Evolutionary conservation across 1,284 basidiomycete genomes (phyloP), one percentile per base, ranked within the genome.

Genomic region (Anthracocystis setariae): DNA sequence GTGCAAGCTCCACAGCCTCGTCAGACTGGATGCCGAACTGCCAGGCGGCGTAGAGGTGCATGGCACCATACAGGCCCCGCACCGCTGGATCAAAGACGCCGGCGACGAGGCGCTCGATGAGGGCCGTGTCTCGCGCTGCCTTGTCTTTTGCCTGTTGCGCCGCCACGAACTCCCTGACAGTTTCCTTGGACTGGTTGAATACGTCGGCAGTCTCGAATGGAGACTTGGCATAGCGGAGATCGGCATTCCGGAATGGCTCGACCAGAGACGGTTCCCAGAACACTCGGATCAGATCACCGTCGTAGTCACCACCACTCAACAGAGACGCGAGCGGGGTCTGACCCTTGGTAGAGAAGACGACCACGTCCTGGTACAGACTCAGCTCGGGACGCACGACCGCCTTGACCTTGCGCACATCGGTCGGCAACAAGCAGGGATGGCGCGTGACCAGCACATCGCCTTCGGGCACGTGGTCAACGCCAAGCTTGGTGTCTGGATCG

Each of bases 281-380:
- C 12, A 78, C 54, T 2, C 75, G 50, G n/a, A 79, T 64, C 35
- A 61, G 55, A 52, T 80, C 80, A 27, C 78, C 78, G 39, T 78
- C 78, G 66, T 79, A 76, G 46, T 81, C 79, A 2, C 79, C 80
- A 3, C 80, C 78, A 2, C 73, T 75, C 0, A 82, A 54, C 17
- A 80, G 45, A 4, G 73, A 73, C 27, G 76, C 74, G 3, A 77
- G 56, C 5, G 77, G 56, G 1, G 57, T 44, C 15, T 59, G 42
- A 15, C 81, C 81, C 37, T 67, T 72, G 23, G 48, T 48, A 13
- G 77, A 74, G 35, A 81, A 78, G 29, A 82, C 60, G n/a, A 81
- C 65, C 1, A 80, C 75, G 27, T 82, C 77, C 24, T 55, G 58
- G 39, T 60, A 72, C 7, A 23, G 12, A 12, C 46, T 45, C 24